Evolutionary conservation across 257 asterid genomes (phyloP), one percentile per base, ranked within the genome.

Genomic region (Ophiorrhiza pumila): DNA sequence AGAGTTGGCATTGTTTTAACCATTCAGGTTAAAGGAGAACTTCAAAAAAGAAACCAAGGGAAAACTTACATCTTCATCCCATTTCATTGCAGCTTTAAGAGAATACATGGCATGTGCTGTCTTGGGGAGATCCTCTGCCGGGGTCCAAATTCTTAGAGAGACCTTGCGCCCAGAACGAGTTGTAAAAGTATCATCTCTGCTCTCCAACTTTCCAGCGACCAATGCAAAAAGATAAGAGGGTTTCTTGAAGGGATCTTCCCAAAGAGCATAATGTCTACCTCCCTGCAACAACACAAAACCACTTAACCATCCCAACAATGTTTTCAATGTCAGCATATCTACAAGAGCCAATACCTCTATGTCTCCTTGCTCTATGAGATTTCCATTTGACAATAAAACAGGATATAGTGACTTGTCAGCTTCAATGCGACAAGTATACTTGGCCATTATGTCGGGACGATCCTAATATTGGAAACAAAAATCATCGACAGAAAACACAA

Each of bases 101-200:
- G 99, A 91, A 87, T 92, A 87, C 99, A 95, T 91, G 46, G 99
- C 98, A 81, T 95, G 98, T 43, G 77, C 91, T 2, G 99, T 91
- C 87, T 91, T 94, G 42, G 98, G 92, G 52, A 94, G 80, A 89
- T 91, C 98, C 80, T 88, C 85, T 32, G 87, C 88, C 17, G 99
- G 97, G 72, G 97, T 92, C 95, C 93, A 94, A 78, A 91, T 94
- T 82, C 92, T 84, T 72, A 94, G 98, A 45, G 82, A 78, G 65
- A 94, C 97, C 55, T 85, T 85, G 69, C 93, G 87, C 45, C 96
- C 98, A 6, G 99, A 91, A 71, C 92, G 85, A 56, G 99, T 94
- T 20, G 75, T 74, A 77, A 90, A 94, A 63, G 85, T 87, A 75
- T 91, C 99, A 68, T 94, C 96, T 68, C 96, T 85, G 77, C 99